Conservation (phyloP, 176 grass and related monocot species). For the Phyllostachys edulis region DNA sequence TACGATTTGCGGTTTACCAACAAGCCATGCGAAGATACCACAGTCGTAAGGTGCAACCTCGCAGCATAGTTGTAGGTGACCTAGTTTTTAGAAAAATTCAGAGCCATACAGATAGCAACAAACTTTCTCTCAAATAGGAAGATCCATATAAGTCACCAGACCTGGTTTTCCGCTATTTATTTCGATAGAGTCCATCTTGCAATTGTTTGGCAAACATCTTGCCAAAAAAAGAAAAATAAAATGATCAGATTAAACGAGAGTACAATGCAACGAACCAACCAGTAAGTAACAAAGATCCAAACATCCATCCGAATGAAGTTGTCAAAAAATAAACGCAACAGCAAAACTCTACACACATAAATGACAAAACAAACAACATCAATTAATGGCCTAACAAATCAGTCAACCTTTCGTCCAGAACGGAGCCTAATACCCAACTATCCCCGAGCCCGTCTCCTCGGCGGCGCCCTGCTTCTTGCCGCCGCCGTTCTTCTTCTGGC, state of each 20-base stretch:
- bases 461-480: slow-evolving; percentile 21
- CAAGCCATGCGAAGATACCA: no score
- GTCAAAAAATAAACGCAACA: background rate
- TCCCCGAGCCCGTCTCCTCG: background rate
- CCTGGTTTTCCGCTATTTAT: no score
- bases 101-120: no score
- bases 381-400: background rate
- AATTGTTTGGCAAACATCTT: no score
- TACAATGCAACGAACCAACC: background rate
- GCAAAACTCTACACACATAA: background rate
- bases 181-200: no score
- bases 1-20: no score
- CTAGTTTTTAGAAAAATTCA: no score
- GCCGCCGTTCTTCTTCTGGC: slow-evolving; percentile 47
- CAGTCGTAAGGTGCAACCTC: no score
- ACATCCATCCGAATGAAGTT: background rate
- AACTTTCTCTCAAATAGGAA: no score
- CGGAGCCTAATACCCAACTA: slow-evolving; percentile 14
- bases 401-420: background rate
- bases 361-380: background rate
- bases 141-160: no score
- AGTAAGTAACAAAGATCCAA: slow-evolving; percentile 6
- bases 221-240: no score
- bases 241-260: background rate
- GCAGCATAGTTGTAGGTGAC: no score